Percentiles rank a stretch among this genome's conserved stretches.
Conservation (phyloP, 2,329 filamentous ascomycete species). For the Rhynchosporium graminicola region DNA sequence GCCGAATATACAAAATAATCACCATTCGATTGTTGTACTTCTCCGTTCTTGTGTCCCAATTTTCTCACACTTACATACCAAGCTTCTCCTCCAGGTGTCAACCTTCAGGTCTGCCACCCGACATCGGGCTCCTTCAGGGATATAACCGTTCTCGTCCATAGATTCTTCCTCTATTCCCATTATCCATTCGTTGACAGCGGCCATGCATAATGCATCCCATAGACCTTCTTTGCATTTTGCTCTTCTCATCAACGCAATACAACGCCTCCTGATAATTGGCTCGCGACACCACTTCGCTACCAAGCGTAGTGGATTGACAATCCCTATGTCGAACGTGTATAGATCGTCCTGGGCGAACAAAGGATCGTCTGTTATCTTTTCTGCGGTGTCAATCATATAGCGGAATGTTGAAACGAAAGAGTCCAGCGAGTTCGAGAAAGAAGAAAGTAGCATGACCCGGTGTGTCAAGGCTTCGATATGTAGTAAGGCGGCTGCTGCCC, state of each 20-base stretch:
- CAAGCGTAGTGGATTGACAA: slow-evolving; percentile 16
- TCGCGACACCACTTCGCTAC: slow-evolving; percentile 23
- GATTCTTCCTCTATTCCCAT: slow-evolving; percentile 20
- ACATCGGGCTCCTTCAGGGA: slow-evolving; percentile 6
- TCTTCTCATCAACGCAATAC: slow-evolving; percentile 18
- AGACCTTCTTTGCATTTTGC: slow-evolving; percentile 12
- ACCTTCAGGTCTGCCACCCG: slow-evolving; percentile 7
- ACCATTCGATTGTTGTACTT: slow-evolving; percentile 13
- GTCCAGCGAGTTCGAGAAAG: slow-evolving; percentile 10
- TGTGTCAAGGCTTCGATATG: slow-evolving; percentile 10
- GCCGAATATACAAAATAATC: neutral
- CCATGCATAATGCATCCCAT: slow-evolving; percentile 20
- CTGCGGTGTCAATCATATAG: neutral
- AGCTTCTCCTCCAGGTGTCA: slow-evolving; percentile 13
- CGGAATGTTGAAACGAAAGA: slow-evolving; percentile 3
- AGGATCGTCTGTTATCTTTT: slow-evolving; percentile 12
- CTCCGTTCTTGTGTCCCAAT: slow-evolving; percentile 7
- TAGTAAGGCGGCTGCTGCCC: slow-evolving; percentile 6
- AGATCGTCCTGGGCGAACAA: slow-evolving; percentile 2
- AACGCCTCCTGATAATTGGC: slow-evolving; percentile 11
- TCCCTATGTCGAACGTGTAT: slow-evolving; percentile 15
- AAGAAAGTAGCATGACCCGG: slow-evolving; percentile 10
- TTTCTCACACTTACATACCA: neutral
- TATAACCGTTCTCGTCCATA: slow-evolving; percentile 19
- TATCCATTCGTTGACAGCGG: slow-evolving; percentile 17